Percentiles rank a stretch among this genome's conserved stretches.
These are phyloP conservation scores for Cercospora beticola DNA, from an alignment of 2,329 filamentous ascomycete species.

Conservation along the genomic window DNA sequence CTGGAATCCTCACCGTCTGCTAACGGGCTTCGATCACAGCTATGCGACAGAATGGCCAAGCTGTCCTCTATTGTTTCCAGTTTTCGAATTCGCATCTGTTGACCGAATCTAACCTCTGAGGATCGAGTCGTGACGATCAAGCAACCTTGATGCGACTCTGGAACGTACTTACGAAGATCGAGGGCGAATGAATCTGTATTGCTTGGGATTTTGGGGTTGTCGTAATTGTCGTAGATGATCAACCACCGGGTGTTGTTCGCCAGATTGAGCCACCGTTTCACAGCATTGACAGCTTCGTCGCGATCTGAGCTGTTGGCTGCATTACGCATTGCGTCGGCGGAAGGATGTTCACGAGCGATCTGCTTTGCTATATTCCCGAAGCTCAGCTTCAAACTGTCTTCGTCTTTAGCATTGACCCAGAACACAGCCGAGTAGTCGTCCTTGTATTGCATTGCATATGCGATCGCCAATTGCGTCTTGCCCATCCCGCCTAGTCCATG, in stretches of 20 bases:
- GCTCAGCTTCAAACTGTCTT: constrained; percentile 35
- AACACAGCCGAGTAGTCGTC: constrained; percentile 35
- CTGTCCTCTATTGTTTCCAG: neutral
- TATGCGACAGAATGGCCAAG: neutral
- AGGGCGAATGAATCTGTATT: constrained; percentile 26
- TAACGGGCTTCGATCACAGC: neutral
- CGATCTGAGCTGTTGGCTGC: neutral
- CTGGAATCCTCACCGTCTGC: too few relatives aligned
- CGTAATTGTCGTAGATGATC: constrained; percentile 39
- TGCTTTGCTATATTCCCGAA: constrained; percentile 30
- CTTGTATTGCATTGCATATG: neutral
- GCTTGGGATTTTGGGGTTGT: constrained; percentile 28
- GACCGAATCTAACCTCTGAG: neutral
- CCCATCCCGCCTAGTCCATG: constrained; percentile 35
- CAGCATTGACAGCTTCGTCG: neutral
- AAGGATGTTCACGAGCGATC: neutral
- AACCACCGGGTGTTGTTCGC: constrained; percentile 31
- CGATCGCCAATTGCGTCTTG: constrained; percentile 33
- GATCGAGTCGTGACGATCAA: neutral
- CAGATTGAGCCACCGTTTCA: neutral
- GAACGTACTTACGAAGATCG: constrained; percentile 24
- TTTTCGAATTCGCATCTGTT: neutral
- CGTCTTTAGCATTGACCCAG: constrained; percentile 31
- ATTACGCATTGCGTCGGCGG: neutral
- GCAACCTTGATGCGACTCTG: constrained; percentile 24